A percentile compares a stretch with the other conserved stretches of the same genome.
phyloP scores from a whole-genome alignment of 495 filamentous ascomycete genomes.

The Aspergillus taichungensis region DNA sequence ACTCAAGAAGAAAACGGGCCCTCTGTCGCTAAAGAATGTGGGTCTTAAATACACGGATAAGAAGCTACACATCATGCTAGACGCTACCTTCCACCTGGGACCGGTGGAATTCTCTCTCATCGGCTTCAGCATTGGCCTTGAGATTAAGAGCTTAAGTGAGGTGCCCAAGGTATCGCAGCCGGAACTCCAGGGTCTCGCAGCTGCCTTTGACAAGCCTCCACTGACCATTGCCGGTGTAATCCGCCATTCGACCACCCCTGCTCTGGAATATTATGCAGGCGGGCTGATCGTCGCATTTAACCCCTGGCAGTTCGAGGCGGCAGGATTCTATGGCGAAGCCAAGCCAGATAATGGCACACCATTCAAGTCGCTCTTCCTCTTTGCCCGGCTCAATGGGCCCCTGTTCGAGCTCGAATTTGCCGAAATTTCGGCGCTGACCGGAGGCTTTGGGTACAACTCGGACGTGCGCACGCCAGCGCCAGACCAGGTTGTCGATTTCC shows the following conservation, averaged over 20 bases:
- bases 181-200: slow-evolving; percentile 27
- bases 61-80: slow-evolving; percentile 21
- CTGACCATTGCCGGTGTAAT: slow-evolving; percentile 31
- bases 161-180: neutral
- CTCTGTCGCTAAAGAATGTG: slow-evolving; percentile 18
- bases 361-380: slow-evolving; percentile 32
- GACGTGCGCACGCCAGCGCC: slow-evolving; percentile 20
- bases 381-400: slow-evolving; percentile 33
- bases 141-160: slow-evolving; percentile 2
- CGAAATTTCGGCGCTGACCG: slow-evolving; percentile 25
- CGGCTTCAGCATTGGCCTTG: slow-evolving; percentile 23
- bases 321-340: slow-evolving; percentile 25
- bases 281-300: slow-evolving; percentile 28
- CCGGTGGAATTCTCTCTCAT: slow-evolving; percentile 28
- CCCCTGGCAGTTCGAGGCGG: slow-evolving; percentile 29
- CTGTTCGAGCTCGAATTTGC: slow-evolving; percentile 34
- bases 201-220: slow-evolving; percentile 28
- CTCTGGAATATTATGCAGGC: slow-evolving; percentile 23
- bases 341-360: neutral
- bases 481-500: slow-evolving; percentile 26
- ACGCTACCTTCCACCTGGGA: slow-evolving; percentile 30
- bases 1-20: slow-evolving; percentile 20
- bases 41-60: slow-evolving; percentile 23
- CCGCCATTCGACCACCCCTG: slow-evolving; percentile 11
- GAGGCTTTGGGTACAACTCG: slow-evolving; percentile 41